phyloP scores from a whole-genome alignment of 495 filamentous ascomycete genomes.

The Parmelia sp. region DNA sequence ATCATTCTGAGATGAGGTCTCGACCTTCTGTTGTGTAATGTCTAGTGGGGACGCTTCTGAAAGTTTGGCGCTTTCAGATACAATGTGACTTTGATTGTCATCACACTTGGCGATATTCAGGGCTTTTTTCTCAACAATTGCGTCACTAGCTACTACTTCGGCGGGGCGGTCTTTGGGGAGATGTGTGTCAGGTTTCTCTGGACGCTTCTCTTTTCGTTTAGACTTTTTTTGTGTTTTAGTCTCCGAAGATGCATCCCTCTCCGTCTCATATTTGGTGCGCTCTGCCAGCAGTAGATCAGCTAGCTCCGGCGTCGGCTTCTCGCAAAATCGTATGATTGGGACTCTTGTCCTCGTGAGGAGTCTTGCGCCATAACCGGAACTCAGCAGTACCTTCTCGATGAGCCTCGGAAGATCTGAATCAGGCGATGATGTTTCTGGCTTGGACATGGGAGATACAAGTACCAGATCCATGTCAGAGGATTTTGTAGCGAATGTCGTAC shows the following conservation, averaged over 20 bases:
- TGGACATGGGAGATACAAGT: conserved; percentile 52
- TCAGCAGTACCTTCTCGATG: conserved; percentile 63
- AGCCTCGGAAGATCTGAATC: conserved; percentile 55
- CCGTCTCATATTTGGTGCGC: conserved; percentile 54
- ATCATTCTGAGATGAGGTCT: not conserved
- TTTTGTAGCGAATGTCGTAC: conserved; percentile 65
- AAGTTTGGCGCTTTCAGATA: not conserved
- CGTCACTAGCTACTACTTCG: not conserved
- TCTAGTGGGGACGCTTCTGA: not conserved
- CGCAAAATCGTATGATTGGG: conserved; percentile 76
- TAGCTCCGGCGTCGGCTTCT: conserved; percentile 53
- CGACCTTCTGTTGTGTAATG: not conserved
- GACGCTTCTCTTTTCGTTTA: not conserved
- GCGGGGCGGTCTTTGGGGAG: conserved; percentile 1
- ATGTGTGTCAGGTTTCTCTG: not conserved
- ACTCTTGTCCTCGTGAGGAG: conserved; percentile 67
- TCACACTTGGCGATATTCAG: not conserved
- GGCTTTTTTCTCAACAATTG: not conserved
- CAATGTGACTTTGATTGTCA: not conserved
- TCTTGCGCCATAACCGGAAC: conserved; percentile 59
- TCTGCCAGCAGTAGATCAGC: conserved; percentile 46
- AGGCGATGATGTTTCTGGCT: conserved; percentile 36
- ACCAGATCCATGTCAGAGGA: conserved; percentile 71
- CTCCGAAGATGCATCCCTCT: conserved; percentile 9
- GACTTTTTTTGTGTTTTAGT: conserved; percentile 6